phyloP scores from a whole-genome alignment of 768 basidiomycete genomes.

The Russula sp. region DNA sequence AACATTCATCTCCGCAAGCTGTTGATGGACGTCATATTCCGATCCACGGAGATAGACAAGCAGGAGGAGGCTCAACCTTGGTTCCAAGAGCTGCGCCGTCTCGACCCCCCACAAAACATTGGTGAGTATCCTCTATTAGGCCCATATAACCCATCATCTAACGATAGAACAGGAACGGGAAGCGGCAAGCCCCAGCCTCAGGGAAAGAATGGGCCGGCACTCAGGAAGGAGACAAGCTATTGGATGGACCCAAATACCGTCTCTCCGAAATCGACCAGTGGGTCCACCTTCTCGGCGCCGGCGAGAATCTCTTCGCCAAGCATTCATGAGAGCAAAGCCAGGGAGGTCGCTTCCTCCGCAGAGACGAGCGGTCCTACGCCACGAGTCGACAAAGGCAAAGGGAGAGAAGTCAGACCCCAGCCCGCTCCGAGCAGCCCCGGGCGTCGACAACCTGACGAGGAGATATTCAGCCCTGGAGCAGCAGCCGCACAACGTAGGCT shows the following conservation, averaged over 20 bases:
- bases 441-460: background rate
- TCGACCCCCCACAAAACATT: background rate
- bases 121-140: background rate
- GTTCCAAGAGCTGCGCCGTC: conserved; percentile 1
- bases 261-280: background rate
- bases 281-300: background rate
- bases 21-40: conserved; percentile 6
- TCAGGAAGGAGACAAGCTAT: background rate
- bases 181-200: background rate
- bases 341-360: background rate
- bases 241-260: conserved; percentile 6
- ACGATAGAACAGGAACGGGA: background rate
- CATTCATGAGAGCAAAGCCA: background rate
- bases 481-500: conserved; percentile 1
- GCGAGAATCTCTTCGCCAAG: background rate
- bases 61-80: background rate
- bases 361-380: background rate
- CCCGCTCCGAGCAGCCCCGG: background rate
- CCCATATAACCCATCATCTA: background rate
- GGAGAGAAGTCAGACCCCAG: background rate
- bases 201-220: background rate
- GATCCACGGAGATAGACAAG: background rate
- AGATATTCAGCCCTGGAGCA: conserved; percentile 12
- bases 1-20: background rate
- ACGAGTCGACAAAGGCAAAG: conserved; percentile 6